Evolutionary conservation across 2,329 filamentous ascomycete species (phyloP), one percentile per base, ranked within the genome.

Genomic region (Eutypa lata): DNA sequence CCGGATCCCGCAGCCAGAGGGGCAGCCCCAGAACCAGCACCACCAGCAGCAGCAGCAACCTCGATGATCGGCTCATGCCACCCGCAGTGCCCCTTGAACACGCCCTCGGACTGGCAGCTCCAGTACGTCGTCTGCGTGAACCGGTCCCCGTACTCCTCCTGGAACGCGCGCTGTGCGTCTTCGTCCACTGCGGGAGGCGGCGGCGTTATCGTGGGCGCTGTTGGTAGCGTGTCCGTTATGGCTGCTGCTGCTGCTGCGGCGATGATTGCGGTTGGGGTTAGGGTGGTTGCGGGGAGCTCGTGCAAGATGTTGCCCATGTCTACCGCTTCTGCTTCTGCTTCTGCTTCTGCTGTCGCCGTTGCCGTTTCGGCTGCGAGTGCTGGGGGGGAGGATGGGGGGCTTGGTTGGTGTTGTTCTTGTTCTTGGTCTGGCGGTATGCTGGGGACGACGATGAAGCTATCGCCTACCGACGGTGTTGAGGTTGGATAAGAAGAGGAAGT

Each of bases 81-180:
- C 10, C 71, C 71, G 56, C 72, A 75, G 45, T 72, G 70, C 42
- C 68, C 64, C 31, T 66, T 58, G 1, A 45, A 45, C 11, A 45
- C 42, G 13, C 42, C 42, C 58, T 59, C 10, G 52, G 68, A 66
- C 7, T 68, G 66, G 55, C 72, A 74, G 24, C 67, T 67, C 56
- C 65, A 73, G 54, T 72, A 74, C 6, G 71, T 73, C n/a, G 68
- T 69, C 61, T 73, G 68, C 13, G 63, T 57, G 53, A 68, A 71
- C 19, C 67, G 62, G 37, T 35, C 52, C 1, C 48, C 50, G 2
- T 55, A 50, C 51, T 55, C 55, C 37, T 56, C 42, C 21, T 19
- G 56, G 40, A 58, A 59, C 22, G 57, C 53, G 38, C 22, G 42
- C 42, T 50, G 58, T 35, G 60, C 58, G 35, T 65, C 54, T 11